Conservation (phyloP, 371 early-diverging fungal species). For the Amoeboaphelidium protococcarum region DNA sequence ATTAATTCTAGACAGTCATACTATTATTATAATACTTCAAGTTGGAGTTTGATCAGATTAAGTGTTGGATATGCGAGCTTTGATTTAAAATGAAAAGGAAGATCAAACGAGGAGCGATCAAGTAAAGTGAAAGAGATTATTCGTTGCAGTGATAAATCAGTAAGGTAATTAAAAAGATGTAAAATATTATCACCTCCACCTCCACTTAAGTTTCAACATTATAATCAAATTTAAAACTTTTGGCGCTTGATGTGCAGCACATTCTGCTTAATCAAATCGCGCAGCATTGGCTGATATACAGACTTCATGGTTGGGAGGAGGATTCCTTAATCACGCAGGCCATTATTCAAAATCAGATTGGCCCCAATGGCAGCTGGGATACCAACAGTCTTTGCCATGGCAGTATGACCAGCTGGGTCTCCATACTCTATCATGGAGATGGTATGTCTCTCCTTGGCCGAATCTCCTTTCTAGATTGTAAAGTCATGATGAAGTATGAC, state of each 20-base stretch:
- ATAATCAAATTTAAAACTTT: background rate
- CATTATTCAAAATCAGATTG: conserved; percentile 63
- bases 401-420: conserved; percentile 47
- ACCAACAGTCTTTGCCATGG: conserved; percentile 96
- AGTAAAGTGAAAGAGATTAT: no score
- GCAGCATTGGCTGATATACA: conserved; percentile 68
- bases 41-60: no score
- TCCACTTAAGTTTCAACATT: background rate
- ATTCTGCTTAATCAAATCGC: conserved; percentile 43
- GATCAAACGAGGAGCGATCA: no score
- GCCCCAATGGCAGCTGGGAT: conserved; percentile 86
- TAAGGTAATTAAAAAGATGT: no score
- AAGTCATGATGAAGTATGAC: conserved; percentile 68
- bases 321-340: conserved; percentile 36
- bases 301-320: conserved; percentile 74
- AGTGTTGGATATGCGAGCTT: no score
- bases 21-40: no score
- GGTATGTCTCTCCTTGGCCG: conserved; percentile 43
- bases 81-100: no score
- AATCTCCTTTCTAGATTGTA: conserved; percentile 52
- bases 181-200: no score
- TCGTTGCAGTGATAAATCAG: no score
- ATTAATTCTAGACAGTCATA: no score
- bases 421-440: conserved; percentile 81
- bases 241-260: background rate